phyloP scores from a whole-genome alignment of 1,139 yeast species.

The Protomyces pachydermus region DNA sequence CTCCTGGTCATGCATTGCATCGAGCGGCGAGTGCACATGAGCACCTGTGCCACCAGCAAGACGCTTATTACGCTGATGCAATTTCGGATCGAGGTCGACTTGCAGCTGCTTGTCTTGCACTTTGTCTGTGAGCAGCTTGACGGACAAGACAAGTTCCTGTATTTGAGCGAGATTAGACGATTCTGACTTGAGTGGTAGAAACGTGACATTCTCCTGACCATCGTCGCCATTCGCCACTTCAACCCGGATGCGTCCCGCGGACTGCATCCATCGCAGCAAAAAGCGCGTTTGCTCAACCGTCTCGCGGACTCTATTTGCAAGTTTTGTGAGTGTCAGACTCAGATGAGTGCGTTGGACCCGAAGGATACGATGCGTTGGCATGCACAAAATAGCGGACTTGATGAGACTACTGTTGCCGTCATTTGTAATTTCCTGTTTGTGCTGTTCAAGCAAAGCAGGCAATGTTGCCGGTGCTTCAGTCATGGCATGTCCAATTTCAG shows the following conservation, averaged over 20 bases:
- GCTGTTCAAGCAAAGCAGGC: neutral
- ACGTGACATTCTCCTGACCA: neutral
- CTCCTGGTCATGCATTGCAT: neutral
- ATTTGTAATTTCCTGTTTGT: neutral
- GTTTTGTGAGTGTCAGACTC: neutral
- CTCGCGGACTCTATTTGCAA: neutral
- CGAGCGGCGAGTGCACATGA: neutral
- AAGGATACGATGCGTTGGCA: slow-evolving; percentile 5
- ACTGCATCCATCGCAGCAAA: neutral
- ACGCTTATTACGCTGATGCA: neutral
- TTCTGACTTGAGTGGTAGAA: neutral
- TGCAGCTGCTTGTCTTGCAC: neutral
- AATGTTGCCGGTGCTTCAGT: neutral
- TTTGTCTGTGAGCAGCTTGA: neutral
- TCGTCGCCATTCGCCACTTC: neutral
- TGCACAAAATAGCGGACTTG: slow-evolving; percentile 1
- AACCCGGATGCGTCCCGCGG: neutral
- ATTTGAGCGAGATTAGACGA: neutral
- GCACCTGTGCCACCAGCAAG: neutral
- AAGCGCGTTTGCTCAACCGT: neutral
- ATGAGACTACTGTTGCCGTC: slow-evolving; percentile 10
- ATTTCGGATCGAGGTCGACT: neutral
- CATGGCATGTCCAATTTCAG: slow-evolving; percentile 3
- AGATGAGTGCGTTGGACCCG: neutral
- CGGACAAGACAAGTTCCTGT: neutral